Base-by-base conservation (phyloP, 768 basidiomycete species). In the Lentinula sp. region DNA sequence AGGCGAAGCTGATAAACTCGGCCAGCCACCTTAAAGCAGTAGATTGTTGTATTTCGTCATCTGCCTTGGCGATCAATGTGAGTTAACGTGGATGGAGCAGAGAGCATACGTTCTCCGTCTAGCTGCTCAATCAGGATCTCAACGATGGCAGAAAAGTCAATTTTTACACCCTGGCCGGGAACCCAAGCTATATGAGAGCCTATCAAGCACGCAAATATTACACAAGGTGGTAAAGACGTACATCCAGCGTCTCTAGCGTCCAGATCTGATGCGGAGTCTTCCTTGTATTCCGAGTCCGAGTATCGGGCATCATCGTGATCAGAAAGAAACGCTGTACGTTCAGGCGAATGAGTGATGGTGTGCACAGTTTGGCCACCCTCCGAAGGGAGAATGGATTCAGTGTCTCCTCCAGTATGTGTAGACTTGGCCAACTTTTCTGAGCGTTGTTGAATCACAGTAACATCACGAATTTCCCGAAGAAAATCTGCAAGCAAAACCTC, bases 11-110 rank as follows among this genome's bases (percentile, higher is more conserved):
- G 35, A 98, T 76, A 74, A 98, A 94, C 64, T 95, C 93, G 5
- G 91, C 84, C 23, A 99, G 77, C 97, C 97, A 99, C 62, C 84
- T 80, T 15, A 99, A 80, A n/a, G 95, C 92, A 0, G 91, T 95
- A 0, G 91, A 92, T 66, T 97, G 93, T 65, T 97, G 95, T 32
- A 96, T 91, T 69, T 96, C 95, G 63, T 93, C 91, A 67, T 98
- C 97, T 94, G 65, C 56, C 61, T 49, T 39, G 37, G 21, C 6
- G 28, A 54, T 50, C 63, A 63, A 13, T 55, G 31, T 52, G 37
- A 21, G 37, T 43, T 56, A 63, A 39, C 37, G 16, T 62, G 39
- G 52, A 53, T 34, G 60, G 52, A 34, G 37, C 35, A 62, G 52
- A 55, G 5, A 37, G 80, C 88, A 73, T 64, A 94, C 94, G 93